Percentiles rank a stretch among this genome's conserved stretches.
phyloP scores from a whole-genome alignment of 495 filamentous ascomycete species.

The Hypoxylon intermedium region DNA sequence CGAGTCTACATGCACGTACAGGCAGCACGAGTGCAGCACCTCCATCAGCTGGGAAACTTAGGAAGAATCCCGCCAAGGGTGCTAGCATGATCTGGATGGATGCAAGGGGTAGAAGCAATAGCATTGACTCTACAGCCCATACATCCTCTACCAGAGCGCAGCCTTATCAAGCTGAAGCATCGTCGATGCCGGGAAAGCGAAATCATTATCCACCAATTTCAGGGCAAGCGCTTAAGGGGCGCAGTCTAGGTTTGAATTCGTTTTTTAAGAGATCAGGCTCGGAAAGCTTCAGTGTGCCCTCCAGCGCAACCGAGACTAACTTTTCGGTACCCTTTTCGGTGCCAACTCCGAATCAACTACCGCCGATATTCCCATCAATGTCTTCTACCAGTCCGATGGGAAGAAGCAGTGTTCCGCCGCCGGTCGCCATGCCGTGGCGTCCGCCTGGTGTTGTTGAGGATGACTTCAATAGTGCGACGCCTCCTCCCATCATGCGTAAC shows the following conservation, averaged over 20 bases:
- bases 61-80: constrained; percentile 36
- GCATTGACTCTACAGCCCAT: constrained; percentile 41
- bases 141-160: not conserved
- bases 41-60: constrained; percentile 32
- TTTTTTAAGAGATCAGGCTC: constrained; percentile 49
- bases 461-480: constrained; percentile 48
- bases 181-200: constrained; percentile 39
- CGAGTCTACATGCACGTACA: constrained; percentile 51
- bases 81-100: constrained; percentile 14
- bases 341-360: constrained; percentile 26
- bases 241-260: constrained; percentile 43
- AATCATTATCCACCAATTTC: constrained; percentile 57
- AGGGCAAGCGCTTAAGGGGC: constrained; percentile 45
- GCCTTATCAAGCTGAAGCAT: constrained; percentile 7
- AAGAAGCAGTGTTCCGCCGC: constrained; percentile 39
- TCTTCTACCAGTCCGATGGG: constrained; percentile 15
- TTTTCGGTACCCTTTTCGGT: too few species aligned
- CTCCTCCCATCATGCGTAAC: constrained; percentile 55
- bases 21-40: constrained; percentile 34
- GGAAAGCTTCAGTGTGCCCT: constrained; percentile 36
- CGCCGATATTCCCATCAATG: constrained; percentile 8
- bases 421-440: constrained; percentile 37
- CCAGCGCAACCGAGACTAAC: constrained; percentile 46
- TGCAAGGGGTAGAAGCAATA: constrained; percentile 48
- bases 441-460: constrained; percentile 37